Percentiles rank a stretch among this genome's conserved stretches.
Evolutionary conservation across 1,284 basidiomycete genomes (phyloP).

Genomic region (Gomphus bonarii): DNA sequence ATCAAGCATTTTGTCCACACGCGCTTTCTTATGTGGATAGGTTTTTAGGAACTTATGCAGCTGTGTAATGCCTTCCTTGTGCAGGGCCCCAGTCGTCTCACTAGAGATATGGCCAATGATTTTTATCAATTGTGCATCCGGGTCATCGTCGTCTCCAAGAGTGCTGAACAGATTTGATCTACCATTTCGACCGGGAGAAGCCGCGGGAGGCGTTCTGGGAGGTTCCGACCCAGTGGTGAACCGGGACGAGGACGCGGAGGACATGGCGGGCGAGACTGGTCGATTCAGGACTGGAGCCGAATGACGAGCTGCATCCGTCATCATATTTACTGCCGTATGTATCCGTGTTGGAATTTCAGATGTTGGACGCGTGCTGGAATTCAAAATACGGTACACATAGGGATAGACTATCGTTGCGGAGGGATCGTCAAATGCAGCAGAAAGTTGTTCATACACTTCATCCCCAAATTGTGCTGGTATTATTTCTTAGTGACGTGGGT

Average conservation of each 20-base stretch:
- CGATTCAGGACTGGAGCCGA: constrained; percentile 42
- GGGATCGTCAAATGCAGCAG: constrained; percentile 70
- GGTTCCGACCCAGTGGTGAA: constrained; percentile 41
- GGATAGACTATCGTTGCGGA: constrained; percentile 77
- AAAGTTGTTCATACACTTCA: constrained; percentile 72
- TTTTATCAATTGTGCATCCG: constrained; percentile 66
- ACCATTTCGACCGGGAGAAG: constrained; percentile 42
- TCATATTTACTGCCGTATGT: constrained; percentile 12
- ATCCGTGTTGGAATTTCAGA: constrained; percentile 22
- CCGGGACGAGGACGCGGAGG: constrained; percentile 39
- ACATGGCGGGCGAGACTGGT: constrained; percentile 50
- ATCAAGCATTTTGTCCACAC: constrained; percentile 79
- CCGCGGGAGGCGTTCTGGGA: constrained; percentile 54
- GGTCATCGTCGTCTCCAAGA: constrained; percentile 62
- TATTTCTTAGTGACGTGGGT: constrained; percentile 14
- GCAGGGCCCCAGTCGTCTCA: constrained; percentile 72
- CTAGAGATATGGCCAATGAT: constrained; percentile 90
- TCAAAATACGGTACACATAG: constrained; percentile 79
- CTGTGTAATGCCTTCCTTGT: constrained; percentile 91
- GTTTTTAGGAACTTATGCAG: constrained; percentile 90
- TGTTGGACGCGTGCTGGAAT: constrained; percentile 37
- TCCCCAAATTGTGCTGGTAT: constrained; percentile 65
- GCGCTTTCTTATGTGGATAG: constrained; percentile 79
- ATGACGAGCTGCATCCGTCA: constrained; percentile 7
- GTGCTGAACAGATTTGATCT: constrained; percentile 25